phyloP scores from a whole-genome alignment of 2,329 filamentous ascomycete species.

The Nannizziopsis arthrosporioides region DNA sequence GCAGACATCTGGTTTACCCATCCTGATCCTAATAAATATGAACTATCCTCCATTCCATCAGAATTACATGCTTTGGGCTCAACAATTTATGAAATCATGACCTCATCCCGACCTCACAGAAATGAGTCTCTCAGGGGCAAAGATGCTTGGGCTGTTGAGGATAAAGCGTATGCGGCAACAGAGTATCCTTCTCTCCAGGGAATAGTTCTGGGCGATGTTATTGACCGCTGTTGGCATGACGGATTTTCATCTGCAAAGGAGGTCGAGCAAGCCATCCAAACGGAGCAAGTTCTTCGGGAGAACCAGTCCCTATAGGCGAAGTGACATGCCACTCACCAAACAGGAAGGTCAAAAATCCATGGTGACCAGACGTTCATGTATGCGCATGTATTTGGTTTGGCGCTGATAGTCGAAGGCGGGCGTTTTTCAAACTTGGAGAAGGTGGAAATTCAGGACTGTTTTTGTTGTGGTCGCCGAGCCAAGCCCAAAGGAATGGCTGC shows the following conservation, averaged over 20 bases:
- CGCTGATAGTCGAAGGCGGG: no score
- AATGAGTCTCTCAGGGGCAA: neutral
- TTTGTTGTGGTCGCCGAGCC: no score
- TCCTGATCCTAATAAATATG: neutral
- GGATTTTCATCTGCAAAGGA: conserved; percentile 1
- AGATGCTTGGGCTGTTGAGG: neutral
- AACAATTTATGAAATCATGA: conserved; percentile 10
- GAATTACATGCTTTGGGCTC: conserved; percentile 9
- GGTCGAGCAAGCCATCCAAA: conserved; percentile 1
- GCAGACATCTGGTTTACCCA: neutral
- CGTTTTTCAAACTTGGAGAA: no score
- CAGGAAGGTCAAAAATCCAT: no score
- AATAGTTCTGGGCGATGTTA: conserved; percentile 6
- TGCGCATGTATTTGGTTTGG: no score
- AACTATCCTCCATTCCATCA: neutral
- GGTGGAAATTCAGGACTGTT: no score
- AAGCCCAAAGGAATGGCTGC: no score
- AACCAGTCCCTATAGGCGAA: no score
- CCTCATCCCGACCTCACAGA: conserved; percentile 1
- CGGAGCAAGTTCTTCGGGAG: neutral
- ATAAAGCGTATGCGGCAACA: neutral
- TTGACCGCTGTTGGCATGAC: conserved; percentile 7
- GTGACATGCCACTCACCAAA: no score
- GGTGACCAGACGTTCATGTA: no score
- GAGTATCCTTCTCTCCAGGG: conserved; percentile 4